Percentiles rank a stretch among this genome's conserved stretches.
These are phyloP conservation scores for Penicillium sp. DNA, from an alignment of 2,329 filamentous ascomycete species.

Conservation along the genomic window DNA sequence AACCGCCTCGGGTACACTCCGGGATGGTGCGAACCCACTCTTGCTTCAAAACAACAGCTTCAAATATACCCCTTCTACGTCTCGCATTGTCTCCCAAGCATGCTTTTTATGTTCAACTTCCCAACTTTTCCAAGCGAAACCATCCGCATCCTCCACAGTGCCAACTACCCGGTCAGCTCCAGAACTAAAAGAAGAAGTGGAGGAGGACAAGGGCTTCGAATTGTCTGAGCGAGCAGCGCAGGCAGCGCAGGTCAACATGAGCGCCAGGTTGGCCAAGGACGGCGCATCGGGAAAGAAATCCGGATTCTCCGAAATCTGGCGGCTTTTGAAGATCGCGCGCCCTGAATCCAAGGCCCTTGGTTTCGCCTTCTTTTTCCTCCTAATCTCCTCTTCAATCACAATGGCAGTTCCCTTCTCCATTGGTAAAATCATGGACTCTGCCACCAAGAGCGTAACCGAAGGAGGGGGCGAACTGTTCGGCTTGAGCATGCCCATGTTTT, in stretches of 20 bases:
- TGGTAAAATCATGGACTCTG: constrained; percentile 89
- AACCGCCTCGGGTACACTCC: constrained; percentile 19
- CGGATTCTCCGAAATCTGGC: constrained; percentile 73
- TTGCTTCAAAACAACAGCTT: constrained; percentile 14
- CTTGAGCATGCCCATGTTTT: constrained; percentile 82
- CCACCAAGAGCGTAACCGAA: constrained; percentile 68
- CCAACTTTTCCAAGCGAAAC: constrained; percentile 25
- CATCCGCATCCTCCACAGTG: constrained; percentile 16
- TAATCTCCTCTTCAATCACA: constrained; percentile 87
- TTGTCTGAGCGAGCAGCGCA: constrained; percentile 80
- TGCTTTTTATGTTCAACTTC: constrained; percentile 29
- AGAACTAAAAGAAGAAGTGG: constrained; percentile 45
- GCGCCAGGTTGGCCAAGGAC: constrained; percentile 82
- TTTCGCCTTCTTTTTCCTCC: constrained; percentile 76
- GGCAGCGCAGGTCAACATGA: constrained; percentile 84
- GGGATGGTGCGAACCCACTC: constrained; percentile 15
- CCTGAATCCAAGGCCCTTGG: constrained; percentile 77
- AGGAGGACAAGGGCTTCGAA: constrained; percentile 61
- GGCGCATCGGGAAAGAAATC: constrained; percentile 56
- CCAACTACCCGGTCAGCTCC: constrained; percentile 33
- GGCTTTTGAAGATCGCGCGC: constrained; percentile 81
- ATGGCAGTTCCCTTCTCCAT: constrained; percentile 98
- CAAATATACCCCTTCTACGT: constrained; percentile 10
- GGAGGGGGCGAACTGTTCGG: constrained; percentile 72
- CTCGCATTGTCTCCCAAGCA: constrained; percentile 19